phyloP scores from a whole-genome alignment of 2,329 filamentous ascomycete genomes.

The Cladosporium sphaerospermum region DNA sequence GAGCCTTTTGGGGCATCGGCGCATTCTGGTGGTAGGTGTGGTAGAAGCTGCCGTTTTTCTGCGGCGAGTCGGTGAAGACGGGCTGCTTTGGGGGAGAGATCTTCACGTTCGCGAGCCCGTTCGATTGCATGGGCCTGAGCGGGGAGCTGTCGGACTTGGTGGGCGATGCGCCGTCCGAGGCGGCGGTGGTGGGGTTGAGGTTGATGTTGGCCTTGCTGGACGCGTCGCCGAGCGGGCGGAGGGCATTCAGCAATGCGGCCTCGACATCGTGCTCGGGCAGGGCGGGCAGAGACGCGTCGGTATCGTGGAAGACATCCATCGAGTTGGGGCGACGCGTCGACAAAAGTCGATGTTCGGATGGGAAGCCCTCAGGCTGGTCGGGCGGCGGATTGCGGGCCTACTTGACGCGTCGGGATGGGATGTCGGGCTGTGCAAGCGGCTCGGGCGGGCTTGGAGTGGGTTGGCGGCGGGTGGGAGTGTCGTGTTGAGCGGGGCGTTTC shows the following conservation, averaged over 20 bases:
- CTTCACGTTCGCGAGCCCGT: constrained; percentile 59
- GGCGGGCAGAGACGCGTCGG: constrained; percentile 32
- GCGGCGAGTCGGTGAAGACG: constrained; percentile 59
- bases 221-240: constrained; percentile 38
- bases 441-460: background rate
- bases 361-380: constrained; percentile 3
- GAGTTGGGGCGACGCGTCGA: constrained; percentile 51
- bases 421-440: background rate
- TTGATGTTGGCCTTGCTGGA: constrained; percentile 56
- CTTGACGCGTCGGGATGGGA: constrained; percentile 7
- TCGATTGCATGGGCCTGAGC: constrained; percentile 54
- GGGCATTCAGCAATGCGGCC: constrained; percentile 45
- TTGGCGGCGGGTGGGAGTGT: background rate
- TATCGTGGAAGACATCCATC: constrained; percentile 56
- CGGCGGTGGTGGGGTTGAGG: constrained; percentile 54
- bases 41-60: constrained; percentile 50
- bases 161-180: constrained; percentile 59
- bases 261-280: constrained; percentile 42
- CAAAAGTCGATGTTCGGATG: constrained; percentile 32
- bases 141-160: constrained; percentile 60
- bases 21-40: constrained; percentile 30
- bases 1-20: constrained; percentile 14
- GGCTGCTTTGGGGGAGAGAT: constrained; percentile 59
- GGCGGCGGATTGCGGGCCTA: background rate
- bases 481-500: background rate